phyloP scores from a whole-genome alignment of 306 rosid species.

The Cyamopsis tetragonoloba region DNA sequence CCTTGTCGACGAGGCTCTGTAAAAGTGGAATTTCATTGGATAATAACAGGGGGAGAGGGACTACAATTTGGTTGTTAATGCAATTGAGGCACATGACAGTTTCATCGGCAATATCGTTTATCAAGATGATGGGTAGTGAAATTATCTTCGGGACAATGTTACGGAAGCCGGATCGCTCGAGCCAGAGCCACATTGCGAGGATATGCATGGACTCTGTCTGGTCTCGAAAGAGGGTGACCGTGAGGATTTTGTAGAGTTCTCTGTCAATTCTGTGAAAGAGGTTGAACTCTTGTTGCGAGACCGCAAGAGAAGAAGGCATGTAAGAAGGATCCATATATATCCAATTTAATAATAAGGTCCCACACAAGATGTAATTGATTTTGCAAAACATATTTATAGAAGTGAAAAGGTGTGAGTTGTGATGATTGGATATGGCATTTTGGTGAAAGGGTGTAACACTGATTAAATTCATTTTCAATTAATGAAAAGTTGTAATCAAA shows the following conservation, averaged over 20 bases:
- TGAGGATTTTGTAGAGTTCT: slow-evolving; percentile 47
- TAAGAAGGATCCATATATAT: no score
- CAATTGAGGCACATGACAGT: slow-evolving; percentile 39
- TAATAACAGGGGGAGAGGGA: slow-evolving; percentile 6
- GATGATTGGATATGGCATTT: no score
- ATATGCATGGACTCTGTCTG: slow-evolving; percentile 59
- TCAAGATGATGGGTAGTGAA: slow-evolving; percentile 36
- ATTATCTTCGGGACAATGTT: slow-evolving; percentile 36
- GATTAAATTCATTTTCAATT: no score
- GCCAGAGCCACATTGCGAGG: slow-evolving; percentile 68
- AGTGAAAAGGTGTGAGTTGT: no score
- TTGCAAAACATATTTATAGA: no score
- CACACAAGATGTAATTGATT: no score
- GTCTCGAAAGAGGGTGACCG: slow-evolving; percentile 38
- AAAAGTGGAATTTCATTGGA: slow-evolving; percentile 39
- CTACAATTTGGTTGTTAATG: slow-evolving; percentile 32
- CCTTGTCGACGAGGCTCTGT: slow-evolving; percentile 39
- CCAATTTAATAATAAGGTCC: no score
- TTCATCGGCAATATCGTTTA: slow-evolving; percentile 66
- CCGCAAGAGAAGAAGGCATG: neutral
- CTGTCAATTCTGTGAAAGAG: slow-evolving; percentile 60
- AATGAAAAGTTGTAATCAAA: no score
- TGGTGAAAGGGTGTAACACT: no score
- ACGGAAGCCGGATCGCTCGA: slow-evolving; percentile 49
- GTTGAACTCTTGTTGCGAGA: slow-evolving; percentile 46